Evolutionary conservation across 2,329 filamentous ascomycete species (phyloP).

Genomic region (Xylaria sp.): DNA sequence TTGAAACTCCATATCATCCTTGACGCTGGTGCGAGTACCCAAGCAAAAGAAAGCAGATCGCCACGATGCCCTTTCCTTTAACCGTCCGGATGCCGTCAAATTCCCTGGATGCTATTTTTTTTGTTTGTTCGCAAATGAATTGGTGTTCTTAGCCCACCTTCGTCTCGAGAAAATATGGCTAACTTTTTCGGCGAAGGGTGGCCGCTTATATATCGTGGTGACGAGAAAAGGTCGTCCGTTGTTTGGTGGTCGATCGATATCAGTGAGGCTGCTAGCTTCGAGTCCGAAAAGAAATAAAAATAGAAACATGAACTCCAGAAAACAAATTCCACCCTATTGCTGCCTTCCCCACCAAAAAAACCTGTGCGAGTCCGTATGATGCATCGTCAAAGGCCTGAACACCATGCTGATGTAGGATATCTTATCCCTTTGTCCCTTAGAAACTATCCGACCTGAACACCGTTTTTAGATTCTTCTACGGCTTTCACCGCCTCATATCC

Average conservation of each 20-base stretch:
- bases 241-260: conserved; percentile 5
- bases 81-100: conserved; percentile 32
- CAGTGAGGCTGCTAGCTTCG: conserved; percentile 1
- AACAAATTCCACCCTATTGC: conserved; percentile 25
- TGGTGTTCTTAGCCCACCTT: background rate
- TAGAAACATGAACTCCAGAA: conserved; percentile 27
- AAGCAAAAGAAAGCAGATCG: conserved; percentile 33
- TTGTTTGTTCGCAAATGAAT: conserved; percentile 19
- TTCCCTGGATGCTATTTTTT: conserved; percentile 30
- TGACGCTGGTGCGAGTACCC: conserved; percentile 26
- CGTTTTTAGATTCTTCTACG: conserved; percentile 33
- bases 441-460: conserved; percentile 44
- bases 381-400: conserved; percentile 43
- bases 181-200: background rate
- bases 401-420: conserved; percentile 46
- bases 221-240: conserved; percentile 11
- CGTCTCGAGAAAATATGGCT: background rate
- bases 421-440: conserved; percentile 35
- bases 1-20: conserved; percentile 15
- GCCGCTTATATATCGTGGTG: conserved; percentile 18
- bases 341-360: conserved; percentile 18
- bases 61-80: conserved; percentile 35
- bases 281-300: conserved; percentile 22
- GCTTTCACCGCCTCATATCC: conserved; percentile 5
- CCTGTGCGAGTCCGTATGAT: conserved; percentile 36